Base-by-base conservation (phyloP, 2,329 filamentous ascomycete genomes). In the Rhynchosporium agropyri region DNA sequence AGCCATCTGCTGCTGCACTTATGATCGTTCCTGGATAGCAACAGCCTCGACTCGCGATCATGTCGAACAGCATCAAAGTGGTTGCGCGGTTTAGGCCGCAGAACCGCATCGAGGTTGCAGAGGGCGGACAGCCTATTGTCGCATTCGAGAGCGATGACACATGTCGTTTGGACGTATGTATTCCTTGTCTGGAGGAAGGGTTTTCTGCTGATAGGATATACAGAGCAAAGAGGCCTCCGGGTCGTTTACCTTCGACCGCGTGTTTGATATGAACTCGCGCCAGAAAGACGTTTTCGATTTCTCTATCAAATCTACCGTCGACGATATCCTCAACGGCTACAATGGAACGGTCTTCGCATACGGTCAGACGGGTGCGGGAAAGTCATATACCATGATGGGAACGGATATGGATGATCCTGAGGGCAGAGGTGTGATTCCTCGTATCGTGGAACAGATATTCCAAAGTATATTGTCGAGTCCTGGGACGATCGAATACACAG, bases 361-460 rank as follows among this genome's bases (percentile, higher is more conserved):
- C 76, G 95, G 95, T 69, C 95, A 98, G 82, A 99, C 95, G 0
- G 95, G 95, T 77, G 93, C 94, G 12, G 95, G 95, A 82, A 99
- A 99, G 82, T 98, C 95, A 28, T 98, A 96, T 77, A 98, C 95
- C 59, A 99, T 99, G 95, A 96, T 96, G 92, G 91, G 91, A 65
- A 90, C 90, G 57, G 93, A 94, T 77, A 97, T 99, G 79, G 92
- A 96, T 74, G 91, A 97, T 77, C 87, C 91, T 2, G 84, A 89
- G 40, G 89, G 89, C 69, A 91, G 93, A 76, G 95, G 95, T 83
- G 93, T 99, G 67, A 98, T 97, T 71, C 95, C 95, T 57, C 89
- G 95, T 73, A 98, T 98, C 70, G 89, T 97, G 70, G 92, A 98
- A 79, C 94, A 98, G 79, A 97, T 98, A 75, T 98, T 98, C 76